Conservation (phyloP, 2,329 filamentous ascomycete species). For the Aureobasidium mangrovei region DNA sequence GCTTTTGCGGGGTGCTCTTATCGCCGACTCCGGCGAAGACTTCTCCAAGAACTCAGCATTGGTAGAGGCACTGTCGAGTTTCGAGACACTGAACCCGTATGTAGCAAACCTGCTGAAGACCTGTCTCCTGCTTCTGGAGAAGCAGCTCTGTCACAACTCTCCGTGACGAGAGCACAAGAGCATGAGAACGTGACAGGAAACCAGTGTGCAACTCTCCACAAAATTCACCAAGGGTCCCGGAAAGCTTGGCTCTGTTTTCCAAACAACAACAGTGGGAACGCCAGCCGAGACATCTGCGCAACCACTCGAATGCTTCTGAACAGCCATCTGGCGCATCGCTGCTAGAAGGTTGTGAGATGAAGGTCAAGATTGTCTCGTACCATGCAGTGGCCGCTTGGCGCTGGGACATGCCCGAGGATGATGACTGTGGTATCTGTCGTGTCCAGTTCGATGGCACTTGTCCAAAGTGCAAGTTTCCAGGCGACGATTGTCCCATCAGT, state of each 20-base stretch:
- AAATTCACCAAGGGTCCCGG: background rate
- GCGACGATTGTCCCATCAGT: slow-evolving; percentile 90
- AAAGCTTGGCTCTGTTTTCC: background rate
- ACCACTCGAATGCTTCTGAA: background rate
- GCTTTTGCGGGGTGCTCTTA: background rate
- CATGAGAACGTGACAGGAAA: too few relatives aligned
- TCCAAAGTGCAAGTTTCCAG: slow-evolving; percentile 94
- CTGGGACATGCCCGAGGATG: slow-evolving; percentile 86
- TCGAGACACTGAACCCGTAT: too few relatives aligned
- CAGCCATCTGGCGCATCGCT: too few relatives aligned
- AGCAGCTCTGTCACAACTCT: too few relatives aligned
- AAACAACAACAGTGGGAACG: background rate
- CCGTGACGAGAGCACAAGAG: too few relatives aligned
- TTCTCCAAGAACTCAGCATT: too few relatives aligned
- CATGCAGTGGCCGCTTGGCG: slow-evolving; percentile 92
- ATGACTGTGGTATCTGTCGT: slow-evolving; percentile 97
- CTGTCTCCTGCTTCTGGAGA: too few relatives aligned
- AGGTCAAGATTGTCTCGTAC: slow-evolving; percentile 90
- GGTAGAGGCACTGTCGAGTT: too few relatives aligned
- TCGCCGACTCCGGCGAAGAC: background rate
- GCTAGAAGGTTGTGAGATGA: slow-evolving; percentile 51
- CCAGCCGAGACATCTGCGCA: background rate
- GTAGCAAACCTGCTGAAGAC: too few relatives aligned
- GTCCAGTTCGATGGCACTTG: slow-evolving; percentile 97
- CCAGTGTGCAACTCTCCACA: too few relatives aligned